phyloP scores from a whole-genome alignment of 306 rosid species.

The Hippophae tibetana region DNA sequence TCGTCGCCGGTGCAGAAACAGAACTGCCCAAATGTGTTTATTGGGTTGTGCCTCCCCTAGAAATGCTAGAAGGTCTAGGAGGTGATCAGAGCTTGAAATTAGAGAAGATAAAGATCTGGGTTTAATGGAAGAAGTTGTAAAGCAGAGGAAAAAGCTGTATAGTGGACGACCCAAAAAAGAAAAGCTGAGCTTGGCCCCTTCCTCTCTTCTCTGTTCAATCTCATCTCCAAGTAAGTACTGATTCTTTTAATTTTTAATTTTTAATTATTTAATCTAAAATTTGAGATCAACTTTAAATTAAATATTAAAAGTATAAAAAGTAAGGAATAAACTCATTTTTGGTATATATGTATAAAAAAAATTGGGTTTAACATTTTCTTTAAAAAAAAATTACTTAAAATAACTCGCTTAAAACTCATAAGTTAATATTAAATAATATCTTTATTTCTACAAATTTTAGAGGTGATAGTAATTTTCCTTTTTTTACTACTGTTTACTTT shows the following conservation, averaged over 20 bases:
- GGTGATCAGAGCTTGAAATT: slow-evolving; percentile 48
- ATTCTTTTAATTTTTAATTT: neutral
- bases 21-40: slow-evolving; percentile 29
- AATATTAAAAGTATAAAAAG: no score
- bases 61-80: slow-evolving; percentile 42
- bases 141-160: slow-evolving; percentile 40
- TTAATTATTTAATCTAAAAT: neutral
- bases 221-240: slow-evolving; percentile 38
- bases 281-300: no score
- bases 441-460: no score
- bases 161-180: slow-evolving; percentile 56
- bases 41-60: slow-evolving; percentile 64
- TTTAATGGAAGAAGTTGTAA: slow-evolving; percentile 43
- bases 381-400: no score
- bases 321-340: no score
- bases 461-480: no score
- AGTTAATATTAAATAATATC: no score
- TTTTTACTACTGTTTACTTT: no score
- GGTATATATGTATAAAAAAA: no score
- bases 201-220: slow-evolving; percentile 32
- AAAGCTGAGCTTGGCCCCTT: slow-evolving; percentile 43
- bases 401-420: no score
- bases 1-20: slow-evolving; percentile 40
- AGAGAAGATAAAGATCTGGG: slow-evolving; percentile 54
- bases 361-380: no score